A percentile compares a stretch with the other conserved stretches of the same genome.
phyloP scores from a whole-genome alignment of 495 filamentous ascomycete species.

The Parachaetomium inaequale region DNA sequence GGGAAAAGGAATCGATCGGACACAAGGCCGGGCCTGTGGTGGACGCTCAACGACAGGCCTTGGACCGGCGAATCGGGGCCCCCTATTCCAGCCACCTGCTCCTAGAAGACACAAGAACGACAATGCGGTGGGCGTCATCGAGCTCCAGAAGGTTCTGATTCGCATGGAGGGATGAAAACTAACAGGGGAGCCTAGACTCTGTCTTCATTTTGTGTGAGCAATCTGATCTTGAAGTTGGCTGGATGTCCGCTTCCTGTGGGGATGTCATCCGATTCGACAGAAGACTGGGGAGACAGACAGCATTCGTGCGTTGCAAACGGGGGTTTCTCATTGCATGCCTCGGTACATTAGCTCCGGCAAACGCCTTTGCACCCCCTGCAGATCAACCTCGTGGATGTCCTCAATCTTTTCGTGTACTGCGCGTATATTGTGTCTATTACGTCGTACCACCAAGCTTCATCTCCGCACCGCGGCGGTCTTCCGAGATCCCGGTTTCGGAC shows the following conservation, averaged over 20 bases:
- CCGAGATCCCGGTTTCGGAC: not conserved
- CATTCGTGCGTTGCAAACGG: not conserved
- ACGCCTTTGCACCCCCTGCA: not conserved
- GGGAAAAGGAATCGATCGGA: not conserved
- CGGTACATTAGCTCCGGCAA: not conserved
- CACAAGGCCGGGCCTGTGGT: constrained; percentile 1
- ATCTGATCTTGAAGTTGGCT: not conserved
- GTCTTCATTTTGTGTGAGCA: not conserved
- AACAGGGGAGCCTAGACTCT: not conserved
- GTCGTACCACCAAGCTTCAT: constrained; percentile 9
- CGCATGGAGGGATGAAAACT: not conserved
- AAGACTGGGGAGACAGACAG: too few relatives aligned
- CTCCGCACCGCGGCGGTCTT: not conserved
- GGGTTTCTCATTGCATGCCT: not conserved
- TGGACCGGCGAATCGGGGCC: not conserved
- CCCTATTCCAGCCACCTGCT: not conserved
- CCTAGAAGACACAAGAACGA: not conserved
- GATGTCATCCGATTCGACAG: constrained; percentile 12
- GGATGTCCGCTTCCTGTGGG: not conserved
- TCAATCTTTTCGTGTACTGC: not conserved
- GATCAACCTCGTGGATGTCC: not conserved
- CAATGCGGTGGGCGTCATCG: not conserved
- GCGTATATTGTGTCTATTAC: not conserved
- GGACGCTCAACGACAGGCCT: not conserved
- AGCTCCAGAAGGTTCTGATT: not conserved